Evolutionary conservation across 2,329 filamentous ascomycete species (phyloP).

Genomic region (Xylaria sp.): DNA sequence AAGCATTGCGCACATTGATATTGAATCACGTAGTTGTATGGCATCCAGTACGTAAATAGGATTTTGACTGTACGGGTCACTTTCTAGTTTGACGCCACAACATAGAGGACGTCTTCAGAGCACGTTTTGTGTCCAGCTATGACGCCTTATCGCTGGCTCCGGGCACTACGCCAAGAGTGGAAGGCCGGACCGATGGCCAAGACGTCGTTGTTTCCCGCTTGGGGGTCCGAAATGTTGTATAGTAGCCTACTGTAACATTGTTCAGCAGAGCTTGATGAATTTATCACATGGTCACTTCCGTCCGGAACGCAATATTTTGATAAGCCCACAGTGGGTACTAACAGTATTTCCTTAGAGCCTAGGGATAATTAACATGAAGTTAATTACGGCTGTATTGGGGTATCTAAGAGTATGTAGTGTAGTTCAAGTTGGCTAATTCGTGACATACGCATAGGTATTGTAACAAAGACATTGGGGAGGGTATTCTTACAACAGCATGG

Average conservation of each 20-base stretch:
- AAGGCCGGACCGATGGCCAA: slow-evolving; percentile 6
- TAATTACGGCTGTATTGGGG: too few relatives aligned
- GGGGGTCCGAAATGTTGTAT: not conserved
- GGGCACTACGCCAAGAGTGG: slow-evolving; percentile 16
- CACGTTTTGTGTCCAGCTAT: slow-evolving; percentile 16
- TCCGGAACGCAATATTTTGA: not conserved
- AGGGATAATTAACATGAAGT: too few relatives aligned
- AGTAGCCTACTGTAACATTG: not conserved
- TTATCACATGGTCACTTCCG: not conserved
- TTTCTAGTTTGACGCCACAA: slow-evolving; percentile 8
- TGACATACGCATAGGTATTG: too few relatives aligned
- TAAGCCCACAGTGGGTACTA: not conserved
- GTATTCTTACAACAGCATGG: not conserved
- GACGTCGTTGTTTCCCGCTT: not conserved
- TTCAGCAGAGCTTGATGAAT: not conserved
- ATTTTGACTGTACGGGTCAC: not conserved
- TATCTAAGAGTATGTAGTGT: too few relatives aligned
- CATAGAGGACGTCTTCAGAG: slow-evolving; percentile 1
- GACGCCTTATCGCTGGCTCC: slow-evolving; percentile 23
- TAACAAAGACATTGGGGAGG: too few relatives aligned
- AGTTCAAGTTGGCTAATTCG: too few relatives aligned
- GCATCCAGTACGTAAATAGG: not conserved
- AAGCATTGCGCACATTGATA: not conserved
- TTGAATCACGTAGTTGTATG: not conserved
- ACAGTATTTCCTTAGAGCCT: too few relatives aligned